Conservation (phyloP, 1,139 yeast species). For the Debaryomyces singareniensis region DNA sequence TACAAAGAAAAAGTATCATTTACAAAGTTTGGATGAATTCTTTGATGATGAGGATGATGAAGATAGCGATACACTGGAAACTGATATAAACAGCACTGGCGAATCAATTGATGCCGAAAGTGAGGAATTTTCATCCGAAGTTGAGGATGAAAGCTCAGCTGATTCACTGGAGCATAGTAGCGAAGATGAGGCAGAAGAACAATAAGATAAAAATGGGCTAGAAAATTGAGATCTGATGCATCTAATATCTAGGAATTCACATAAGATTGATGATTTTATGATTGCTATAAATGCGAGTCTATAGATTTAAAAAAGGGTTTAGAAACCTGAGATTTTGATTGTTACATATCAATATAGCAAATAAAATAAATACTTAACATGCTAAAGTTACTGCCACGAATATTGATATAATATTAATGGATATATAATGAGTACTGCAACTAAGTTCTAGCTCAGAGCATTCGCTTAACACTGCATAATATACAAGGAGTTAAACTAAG, state of each 20-base stretch:
- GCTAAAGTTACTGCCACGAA: too few relatives aligned
- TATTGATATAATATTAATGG: too few relatives aligned
- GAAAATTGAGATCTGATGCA: constrained; percentile 1
- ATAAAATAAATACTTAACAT: too few relatives aligned
- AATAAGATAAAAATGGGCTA: constrained; percentile 6
- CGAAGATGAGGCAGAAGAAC: constrained; percentile 12
- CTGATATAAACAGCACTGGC: constrained; percentile 14
- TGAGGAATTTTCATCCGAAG: constrained; percentile 8
- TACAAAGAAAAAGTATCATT: constrained; percentile 37
- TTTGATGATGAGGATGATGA: constrained; percentile 45
- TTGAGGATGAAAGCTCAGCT: constrained; percentile 7
- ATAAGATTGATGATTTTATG: too few relatives aligned
- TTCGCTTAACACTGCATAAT: background rate
- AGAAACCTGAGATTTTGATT: too few relatives aligned
- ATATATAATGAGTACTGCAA: too few relatives aligned
- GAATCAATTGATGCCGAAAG: constrained; percentile 21
- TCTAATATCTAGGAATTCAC: too few relatives aligned
- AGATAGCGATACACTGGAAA: constrained; percentile 17
- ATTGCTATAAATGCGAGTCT: too few relatives aligned
- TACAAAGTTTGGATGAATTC: constrained; percentile 82
- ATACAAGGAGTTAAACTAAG: background rate
- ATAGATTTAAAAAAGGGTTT: too few relatives aligned
- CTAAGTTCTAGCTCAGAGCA: background rate
- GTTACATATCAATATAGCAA: too few relatives aligned
- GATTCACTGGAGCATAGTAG: constrained; percentile 8